Evolutionary conservation across 2,329 filamentous ascomycete genomes (phyloP).

Genomic region (Mycosphaerelloides madeirae): DNA sequence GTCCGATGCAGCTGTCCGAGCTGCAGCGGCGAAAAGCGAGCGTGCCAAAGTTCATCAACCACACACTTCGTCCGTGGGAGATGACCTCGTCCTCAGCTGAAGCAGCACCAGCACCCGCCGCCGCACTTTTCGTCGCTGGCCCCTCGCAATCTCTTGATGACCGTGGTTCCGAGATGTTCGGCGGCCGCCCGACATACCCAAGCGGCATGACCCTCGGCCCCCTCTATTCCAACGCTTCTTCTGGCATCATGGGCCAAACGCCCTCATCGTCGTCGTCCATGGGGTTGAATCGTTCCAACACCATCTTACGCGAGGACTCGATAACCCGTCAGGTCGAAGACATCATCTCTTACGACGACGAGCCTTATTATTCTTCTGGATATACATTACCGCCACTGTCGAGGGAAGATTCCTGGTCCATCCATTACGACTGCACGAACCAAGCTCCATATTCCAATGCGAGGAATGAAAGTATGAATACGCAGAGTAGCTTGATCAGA

Average conservation of each 20-base stretch:
- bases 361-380: conserved; percentile 6
- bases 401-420: conserved; percentile 25
- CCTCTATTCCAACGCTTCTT: conserved; percentile 16
- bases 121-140: conserved; percentile 1
- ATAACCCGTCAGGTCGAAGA: conserved; percentile 25
- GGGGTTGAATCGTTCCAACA: conserved; percentile 6
- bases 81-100: conserved; percentile 18
- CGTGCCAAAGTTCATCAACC: conserved; percentile 30
- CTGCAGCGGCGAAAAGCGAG: conserved; percentile 24
- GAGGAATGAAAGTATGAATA: conserved; percentile 28
- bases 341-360: conserved; percentile 6
- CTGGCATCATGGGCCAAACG: conserved; percentile 27
- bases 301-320: conserved; percentile 26
- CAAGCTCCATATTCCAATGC: conserved; percentile 23
- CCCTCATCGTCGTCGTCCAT: conserved; percentile 22
- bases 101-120: conserved; percentile 2
- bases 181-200: conserved; percentile 17
- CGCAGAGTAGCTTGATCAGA: conserved; percentile 25
- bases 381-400: conserved; percentile 9
- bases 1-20: conserved; percentile 33
- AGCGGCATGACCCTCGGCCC: conserved; percentile 14
- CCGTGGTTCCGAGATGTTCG: conserved; percentile 24
- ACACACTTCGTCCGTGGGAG: conserved; percentile 31
- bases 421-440: conserved; percentile 27
- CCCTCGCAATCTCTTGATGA: conserved; percentile 24